Evolutionary conservation across 768 basidiomycete genomes (phyloP), one percentile per base, ranked within the genome.

Genomic region (Hypholoma fasciculare): DNA sequence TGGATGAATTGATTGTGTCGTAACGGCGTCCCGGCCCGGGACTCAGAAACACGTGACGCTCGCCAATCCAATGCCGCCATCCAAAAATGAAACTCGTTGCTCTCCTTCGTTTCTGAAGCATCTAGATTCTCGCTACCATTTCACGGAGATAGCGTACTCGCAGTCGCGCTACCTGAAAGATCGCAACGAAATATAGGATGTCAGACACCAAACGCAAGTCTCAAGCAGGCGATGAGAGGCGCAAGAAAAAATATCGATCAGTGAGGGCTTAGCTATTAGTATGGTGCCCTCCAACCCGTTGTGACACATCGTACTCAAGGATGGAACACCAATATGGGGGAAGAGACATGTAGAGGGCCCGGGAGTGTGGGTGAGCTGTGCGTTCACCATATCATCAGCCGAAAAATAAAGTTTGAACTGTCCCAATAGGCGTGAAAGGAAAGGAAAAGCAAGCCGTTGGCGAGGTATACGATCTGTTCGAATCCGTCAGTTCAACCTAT

Each of bases 291-390:
- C 42, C 37, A n/a, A 23, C 39, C 53, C 34, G 52, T 58, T 54
- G 46, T 57, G 43, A 48, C 26, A 20, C 27, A 40, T 17, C 40
- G 17, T 50, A 44, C 39, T 11, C 26, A 61, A 90, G 88, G 87
- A 89, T 64, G 88, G 88, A 5, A 83, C 83, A 2, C 80, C 85
- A 16, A 79, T 86, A 27, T 88, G 87, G 86, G 79, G 74, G 19
- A 90, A 84, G 69, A 74, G 82, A 43, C 71, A 76, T 23, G 81
- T 93, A 57, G 88, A 90, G 59, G 92, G 92, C 8, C 92, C 92
- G 17, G 92, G 92, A 16, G 74, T 94, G 17, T 94, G 92, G 92
- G 89, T 85, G 9, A 92, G 87, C 65, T 94, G 90, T 78, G 66
- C 65, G 79, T 68, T 2, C 20, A 23, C 49, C 37, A 20, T 42